Percentiles rank a stretch among this genome's conserved stretches.
phyloP scores from a whole-genome alignment of 768 basidiomycete genomes.

The Podaxis pistillaris region DNA sequence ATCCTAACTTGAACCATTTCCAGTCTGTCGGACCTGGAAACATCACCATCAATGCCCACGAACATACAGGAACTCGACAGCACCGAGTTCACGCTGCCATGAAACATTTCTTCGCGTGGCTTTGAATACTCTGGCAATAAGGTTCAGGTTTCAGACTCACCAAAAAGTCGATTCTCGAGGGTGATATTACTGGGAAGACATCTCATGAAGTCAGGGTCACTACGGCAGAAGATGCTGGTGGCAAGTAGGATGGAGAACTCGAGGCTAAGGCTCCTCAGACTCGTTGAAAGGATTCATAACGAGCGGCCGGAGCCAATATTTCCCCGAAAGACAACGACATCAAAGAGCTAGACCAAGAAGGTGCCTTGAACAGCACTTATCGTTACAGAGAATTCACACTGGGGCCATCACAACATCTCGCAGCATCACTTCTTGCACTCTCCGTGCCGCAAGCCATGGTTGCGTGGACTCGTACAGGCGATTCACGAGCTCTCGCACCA shows the following conservation, averaged over 20 bases:
- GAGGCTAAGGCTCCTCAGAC: conserved; percentile 3
- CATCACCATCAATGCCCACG: neutral
- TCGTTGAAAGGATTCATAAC: neutral
- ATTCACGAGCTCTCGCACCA: neutral
- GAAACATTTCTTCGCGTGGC: conserved; percentile 8
- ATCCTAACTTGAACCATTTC: neutral
- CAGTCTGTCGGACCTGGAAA: neutral
- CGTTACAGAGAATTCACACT: neutral
- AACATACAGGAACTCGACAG: neutral
- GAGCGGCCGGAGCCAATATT: neutral
- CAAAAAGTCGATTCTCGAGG: neutral
- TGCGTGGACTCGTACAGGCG: neutral
- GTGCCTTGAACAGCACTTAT: neutral
- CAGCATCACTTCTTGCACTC: neutral
- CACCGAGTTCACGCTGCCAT: conserved; percentile 11
- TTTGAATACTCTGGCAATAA: conserved; percentile 7
- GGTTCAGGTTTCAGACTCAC: conserved; percentile 11
- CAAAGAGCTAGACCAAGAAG: neutral
- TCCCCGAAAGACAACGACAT: neutral
- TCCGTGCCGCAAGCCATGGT: neutral
- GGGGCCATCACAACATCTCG: neutral
- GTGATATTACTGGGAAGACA: neutral
- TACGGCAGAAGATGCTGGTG: neutral
- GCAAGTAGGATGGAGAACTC: conserved; percentile 1
- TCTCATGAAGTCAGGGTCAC: conserved; percentile 9